A percentile compares a stretch with the other conserved stretches of the same genome.
Evolutionary conservation across 345 rosid genomes (phyloP).

Genomic region (Gynandropsis gynandra): DNA sequence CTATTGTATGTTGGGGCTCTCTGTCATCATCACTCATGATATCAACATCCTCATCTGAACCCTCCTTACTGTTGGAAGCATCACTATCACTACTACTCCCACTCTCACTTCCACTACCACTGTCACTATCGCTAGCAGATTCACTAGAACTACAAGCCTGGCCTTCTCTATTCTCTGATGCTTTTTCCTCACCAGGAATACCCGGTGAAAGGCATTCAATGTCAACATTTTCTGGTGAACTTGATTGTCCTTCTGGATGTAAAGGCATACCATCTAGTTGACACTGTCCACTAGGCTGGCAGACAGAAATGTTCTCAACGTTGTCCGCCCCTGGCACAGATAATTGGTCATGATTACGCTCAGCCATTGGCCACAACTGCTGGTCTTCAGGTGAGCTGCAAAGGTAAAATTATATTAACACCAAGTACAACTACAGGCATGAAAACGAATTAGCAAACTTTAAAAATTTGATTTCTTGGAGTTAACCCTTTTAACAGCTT

Average conservation of each 20-base stretch:
- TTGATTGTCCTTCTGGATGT: slow-evolving; percentile 31
- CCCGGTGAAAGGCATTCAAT: slow-evolving; percentile 52
- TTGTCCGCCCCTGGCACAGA: slow-evolving; percentile 37
- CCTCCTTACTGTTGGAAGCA: slow-evolving; percentile 82
- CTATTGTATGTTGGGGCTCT: slow-evolving; percentile 41
- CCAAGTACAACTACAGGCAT: slow-evolving; percentile 13
- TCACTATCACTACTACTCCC: slow-evolving; percentile 94
- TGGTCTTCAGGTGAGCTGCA: slow-evolving; percentile 69
- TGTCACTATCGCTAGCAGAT: slow-evolving; percentile 70
- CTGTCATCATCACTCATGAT: slow-evolving; percentile 85
- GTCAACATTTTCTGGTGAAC: slow-evolving; percentile 37
- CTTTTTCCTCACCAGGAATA: slow-evolving; percentile 52
- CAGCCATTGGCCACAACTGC: slow-evolving; percentile 38
- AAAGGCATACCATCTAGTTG: slow-evolving; percentile 32
- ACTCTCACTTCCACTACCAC: slow-evolving; percentile 59
- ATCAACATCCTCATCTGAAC: slow-evolving; percentile 91
- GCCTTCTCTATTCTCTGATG: slow-evolving; percentile 56
- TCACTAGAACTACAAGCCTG: slow-evolving; percentile 72
- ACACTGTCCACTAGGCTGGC: slow-evolving; percentile 31
- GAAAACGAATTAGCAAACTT: slow-evolving; percentile 7
- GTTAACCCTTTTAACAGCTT: slow-evolving; percentile 13
- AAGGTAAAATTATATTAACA: slow-evolving; percentile 13
- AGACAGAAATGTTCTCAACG: slow-evolving; percentile 35
- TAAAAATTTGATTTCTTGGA: slow-evolving; percentile 5
- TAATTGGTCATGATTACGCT: slow-evolving; percentile 35